Conservation (phyloP, 257 asterid species). For the Fraxinus quadrangulata region DNA sequence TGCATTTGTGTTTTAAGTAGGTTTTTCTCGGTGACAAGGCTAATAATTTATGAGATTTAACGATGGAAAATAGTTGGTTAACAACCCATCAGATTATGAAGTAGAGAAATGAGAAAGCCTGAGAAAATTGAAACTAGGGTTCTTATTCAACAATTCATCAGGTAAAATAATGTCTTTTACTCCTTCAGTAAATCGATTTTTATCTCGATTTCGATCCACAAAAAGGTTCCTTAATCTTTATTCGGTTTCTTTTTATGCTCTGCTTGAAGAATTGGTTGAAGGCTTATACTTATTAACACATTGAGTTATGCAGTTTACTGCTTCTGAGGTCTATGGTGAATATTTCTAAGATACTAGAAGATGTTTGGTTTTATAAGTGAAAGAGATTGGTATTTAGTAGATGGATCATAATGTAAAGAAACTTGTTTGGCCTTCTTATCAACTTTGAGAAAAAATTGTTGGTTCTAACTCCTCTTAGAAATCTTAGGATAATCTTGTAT, state of each 20-base stretch:
- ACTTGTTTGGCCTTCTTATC: not conserved
- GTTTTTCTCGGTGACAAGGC: too few species aligned
- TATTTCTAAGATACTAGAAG: too few species aligned
- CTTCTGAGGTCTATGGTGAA: not conserved
- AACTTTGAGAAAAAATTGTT: not conserved
- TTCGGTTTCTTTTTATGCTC: too few species aligned
- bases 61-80: too few species aligned
- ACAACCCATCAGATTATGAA: too few species aligned
- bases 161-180: not conserved
- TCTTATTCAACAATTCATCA: not conserved
- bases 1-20: too few species aligned
- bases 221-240: not conserved
- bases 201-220: not conserved
- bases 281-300: not conserved
- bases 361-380: not conserved
- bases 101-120: not conserved
- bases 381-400: not conserved
- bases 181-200: not conserved
- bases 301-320: not conserved
- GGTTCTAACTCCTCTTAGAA: not conserved
- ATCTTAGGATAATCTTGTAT: not conserved
- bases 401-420: not conserved
- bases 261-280: not conserved
- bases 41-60: too few species aligned
- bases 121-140: not conserved